A percentile compares a stretch with the other conserved stretches of the same genome.
These are phyloP conservation scores for Neltuma alba DNA, from an alignment of 306 rosid species.

Conservation along the genomic window DNA sequence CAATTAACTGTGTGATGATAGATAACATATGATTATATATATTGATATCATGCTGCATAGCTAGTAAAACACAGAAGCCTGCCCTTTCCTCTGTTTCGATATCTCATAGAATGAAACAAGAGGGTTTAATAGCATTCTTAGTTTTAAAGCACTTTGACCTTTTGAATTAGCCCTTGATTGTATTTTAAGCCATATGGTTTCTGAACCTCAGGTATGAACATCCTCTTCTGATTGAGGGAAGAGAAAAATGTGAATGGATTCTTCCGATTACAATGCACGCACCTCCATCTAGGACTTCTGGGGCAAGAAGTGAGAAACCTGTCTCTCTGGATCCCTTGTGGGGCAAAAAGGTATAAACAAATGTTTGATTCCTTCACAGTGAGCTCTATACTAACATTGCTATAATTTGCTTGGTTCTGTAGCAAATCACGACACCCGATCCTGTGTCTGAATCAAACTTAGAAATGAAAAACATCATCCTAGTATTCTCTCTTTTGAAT, in stretches of 20 bases:
- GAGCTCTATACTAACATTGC: background rate
- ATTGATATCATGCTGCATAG: too few relatives aligned
- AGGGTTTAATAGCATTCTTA: too few relatives aligned
- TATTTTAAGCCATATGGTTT: constrained; percentile 22
- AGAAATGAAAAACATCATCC: background rate
- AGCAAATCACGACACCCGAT: background rate
- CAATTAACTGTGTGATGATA: too few relatives aligned
- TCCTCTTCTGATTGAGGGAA: constrained; percentile 87
- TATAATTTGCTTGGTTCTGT: background rate
- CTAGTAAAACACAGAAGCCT: too few relatives aligned
- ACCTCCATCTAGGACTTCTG: constrained; percentile 67
- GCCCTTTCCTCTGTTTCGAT: too few relatives aligned
- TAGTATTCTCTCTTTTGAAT: background rate
- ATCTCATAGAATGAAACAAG: too few relatives aligned
- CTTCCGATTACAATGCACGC: constrained; percentile 96
- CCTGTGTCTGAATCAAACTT: background rate
- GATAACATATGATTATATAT: too few relatives aligned
- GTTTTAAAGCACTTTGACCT: too few relatives aligned
- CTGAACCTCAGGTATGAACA: constrained; percentile 77
- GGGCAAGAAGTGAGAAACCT: constrained; percentile 64
- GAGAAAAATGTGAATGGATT: constrained; percentile 92
- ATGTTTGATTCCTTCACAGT: constrained; percentile 6
- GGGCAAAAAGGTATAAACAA: constrained; percentile 63
- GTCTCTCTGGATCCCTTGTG: constrained; percentile 71
- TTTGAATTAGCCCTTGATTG: background rate